Evolutionary conservation across 176 grass and related monocot species (phyloP).

Genomic region (Neostapfia colusana): DNA sequence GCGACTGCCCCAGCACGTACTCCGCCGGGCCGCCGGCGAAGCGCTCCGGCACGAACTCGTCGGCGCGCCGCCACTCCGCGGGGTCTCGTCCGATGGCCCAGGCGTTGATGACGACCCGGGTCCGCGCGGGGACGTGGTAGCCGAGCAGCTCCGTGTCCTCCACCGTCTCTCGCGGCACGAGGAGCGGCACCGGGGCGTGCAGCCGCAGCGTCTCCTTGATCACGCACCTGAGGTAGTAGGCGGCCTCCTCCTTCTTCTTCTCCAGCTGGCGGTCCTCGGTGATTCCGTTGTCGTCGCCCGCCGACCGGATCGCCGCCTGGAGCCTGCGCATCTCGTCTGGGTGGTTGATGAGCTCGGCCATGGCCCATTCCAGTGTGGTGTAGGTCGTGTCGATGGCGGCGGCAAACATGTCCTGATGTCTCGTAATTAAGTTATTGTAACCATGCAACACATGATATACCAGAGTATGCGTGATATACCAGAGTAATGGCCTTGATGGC

Average conservation of each 20-base stretch:
- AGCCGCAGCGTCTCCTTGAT: constrained; percentile 58
- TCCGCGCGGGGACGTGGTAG: constrained; percentile 5
- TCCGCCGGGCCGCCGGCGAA: no score
- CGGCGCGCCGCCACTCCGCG: constrained; percentile 35
- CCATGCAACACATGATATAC: no score
- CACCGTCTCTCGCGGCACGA: neutral
- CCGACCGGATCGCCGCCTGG: no score
- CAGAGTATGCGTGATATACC: no score
- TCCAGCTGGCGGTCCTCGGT: neutral
- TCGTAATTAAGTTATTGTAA: no score
- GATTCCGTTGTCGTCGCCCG: no score
- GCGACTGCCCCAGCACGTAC: no score
- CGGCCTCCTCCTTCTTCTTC: neutral
- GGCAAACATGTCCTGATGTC: constrained; percentile 21
- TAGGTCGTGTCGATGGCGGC: constrained; percentile 30
- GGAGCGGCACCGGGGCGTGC: constrained; percentile 47
- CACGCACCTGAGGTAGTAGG: constrained; percentile 30
- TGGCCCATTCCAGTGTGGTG: constrained; percentile 24
- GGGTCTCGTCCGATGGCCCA: constrained; percentile 55
- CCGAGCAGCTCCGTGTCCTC: constrained; percentile 46
- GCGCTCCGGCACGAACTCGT: constrained; percentile 56
- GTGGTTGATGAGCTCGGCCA: constrained; percentile 47
- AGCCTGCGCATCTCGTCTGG: constrained; percentile 38
- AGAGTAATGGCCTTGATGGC: constrained; percentile 55
- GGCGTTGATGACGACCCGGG: constrained; percentile 49